Evolutionary conservation across 1,139 yeast genomes (phyloP).

Genomic region (Wickerhamomyces sp.): DNA sequence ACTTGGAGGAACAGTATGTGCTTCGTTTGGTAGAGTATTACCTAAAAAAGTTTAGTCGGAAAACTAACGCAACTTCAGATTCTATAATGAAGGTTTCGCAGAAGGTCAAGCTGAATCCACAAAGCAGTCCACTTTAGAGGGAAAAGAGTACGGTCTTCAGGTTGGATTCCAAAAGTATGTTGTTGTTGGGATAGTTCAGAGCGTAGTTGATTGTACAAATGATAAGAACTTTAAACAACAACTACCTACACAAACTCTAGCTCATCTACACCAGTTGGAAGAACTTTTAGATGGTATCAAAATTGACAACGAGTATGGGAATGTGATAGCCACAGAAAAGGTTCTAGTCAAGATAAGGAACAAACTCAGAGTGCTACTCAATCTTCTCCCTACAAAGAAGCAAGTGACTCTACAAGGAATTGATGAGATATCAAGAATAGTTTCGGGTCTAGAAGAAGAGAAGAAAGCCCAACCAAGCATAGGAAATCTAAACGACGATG

Average conservation of each 20-base stretch:
- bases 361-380: conserved; percentile 43
- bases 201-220: conserved; percentile 29
- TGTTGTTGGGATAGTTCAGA: conserved; percentile 58
- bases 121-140: conserved; percentile 59
- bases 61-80: conserved; percentile 24
- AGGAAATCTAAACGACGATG: conserved; percentile 19
- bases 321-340: conserved; percentile 45
- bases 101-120: conserved; percentile 46
- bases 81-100: conserved; percentile 54
- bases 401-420: conserved; percentile 9
- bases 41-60: too few species aligned
- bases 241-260: conserved; percentile 9
- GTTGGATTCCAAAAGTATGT: conserved; percentile 71
- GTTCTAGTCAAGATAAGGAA: conserved; percentile 43
- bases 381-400: conserved; percentile 22
- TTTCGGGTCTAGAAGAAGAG: conserved; percentile 16
- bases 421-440: conserved; percentile 9
- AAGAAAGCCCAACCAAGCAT: conserved; percentile 11
- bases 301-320: conserved; percentile 39
- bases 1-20: conserved; percentile 43
- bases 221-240: conserved; percentile 2
- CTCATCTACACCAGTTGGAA: conserved; percentile 13
- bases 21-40: too few species aligned
- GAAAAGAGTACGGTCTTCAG: conserved; percentile 74
- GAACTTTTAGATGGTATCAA: conserved; percentile 21